These are phyloP conservation scores for Dothideomycetes sp. DNA, from an alignment of 2,329 filamentous ascomycete species.

Conservation along the genomic window DNA sequence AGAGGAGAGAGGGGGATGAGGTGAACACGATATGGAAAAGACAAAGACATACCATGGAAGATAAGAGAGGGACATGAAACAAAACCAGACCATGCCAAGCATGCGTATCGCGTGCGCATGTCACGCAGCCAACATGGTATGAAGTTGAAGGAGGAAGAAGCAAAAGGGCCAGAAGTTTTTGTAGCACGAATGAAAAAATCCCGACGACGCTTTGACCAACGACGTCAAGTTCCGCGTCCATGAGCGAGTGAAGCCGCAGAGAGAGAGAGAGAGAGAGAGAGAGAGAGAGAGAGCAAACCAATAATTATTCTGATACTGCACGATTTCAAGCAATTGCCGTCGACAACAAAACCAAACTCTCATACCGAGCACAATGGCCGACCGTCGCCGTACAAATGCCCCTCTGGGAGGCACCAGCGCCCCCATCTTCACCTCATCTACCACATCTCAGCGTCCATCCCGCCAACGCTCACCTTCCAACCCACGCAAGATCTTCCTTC, in stretches of 20 bases:
- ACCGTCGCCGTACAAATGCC: constrained; percentile 84
- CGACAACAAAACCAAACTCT: background rate
- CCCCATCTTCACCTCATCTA: constrained; percentile 55
- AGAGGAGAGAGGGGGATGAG: background rate
- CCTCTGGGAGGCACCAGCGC: constrained; percentile 68
- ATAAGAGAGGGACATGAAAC: background rate
- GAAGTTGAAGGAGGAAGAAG: constrained; percentile 7
- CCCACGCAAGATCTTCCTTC: constrained; percentile 80
- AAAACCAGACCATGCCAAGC: background rate
- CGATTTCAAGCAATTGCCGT: no score
- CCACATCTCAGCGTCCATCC: constrained; percentile 39
- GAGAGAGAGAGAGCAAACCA: background rate
- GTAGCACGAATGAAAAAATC: constrained; percentile 18
- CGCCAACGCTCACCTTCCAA: constrained; percentile 57
- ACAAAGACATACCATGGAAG: background rate
- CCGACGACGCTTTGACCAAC: constrained; percentile 6
- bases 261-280: background rate
- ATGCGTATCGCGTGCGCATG: background rate
- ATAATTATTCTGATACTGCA: no score
- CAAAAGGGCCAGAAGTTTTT: background rate
- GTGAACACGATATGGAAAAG: constrained; percentile 2
- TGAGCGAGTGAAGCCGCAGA: constrained; percentile 5
- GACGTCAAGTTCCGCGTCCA: background rate
- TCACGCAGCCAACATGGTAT: constrained; percentile 4
- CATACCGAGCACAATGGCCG: constrained; percentile 67